phyloP scores from a whole-genome alignment of 163 green algal genomes.

The Smithsoniella earleae region DNA sequence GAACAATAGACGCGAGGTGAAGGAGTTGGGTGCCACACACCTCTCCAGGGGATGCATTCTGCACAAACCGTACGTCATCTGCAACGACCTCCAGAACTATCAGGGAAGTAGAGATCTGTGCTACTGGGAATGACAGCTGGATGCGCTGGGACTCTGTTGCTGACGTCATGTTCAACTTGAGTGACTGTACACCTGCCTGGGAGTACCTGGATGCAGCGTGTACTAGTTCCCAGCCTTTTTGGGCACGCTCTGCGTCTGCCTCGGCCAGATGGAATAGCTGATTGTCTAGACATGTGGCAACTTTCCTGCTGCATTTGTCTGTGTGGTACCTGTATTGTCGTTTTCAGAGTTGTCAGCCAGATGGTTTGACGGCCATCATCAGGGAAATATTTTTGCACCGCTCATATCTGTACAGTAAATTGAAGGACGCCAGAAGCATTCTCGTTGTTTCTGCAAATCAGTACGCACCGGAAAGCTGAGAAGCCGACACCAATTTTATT shows the following conservation, averaged over 20 bases:
- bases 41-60: constrained; percentile 2
- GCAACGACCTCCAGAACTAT: constrained; percentile 1
- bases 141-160: not conserved
- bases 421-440: no score
- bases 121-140: constrained; percentile 4
- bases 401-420: no score
- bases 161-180: not conserved
- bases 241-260: not conserved
- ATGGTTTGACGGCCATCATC: no score
- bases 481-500: constrained; percentile 29
- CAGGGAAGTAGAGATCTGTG: constrained; percentile 3
- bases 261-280: not conserved
- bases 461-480: not conserved
- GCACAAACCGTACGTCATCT: constrained; percentile 1
- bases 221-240: not conserved
- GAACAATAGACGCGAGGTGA: no score
- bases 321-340: constrained; percentile 10
- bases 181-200: constrained; percentile 2
- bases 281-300: constrained; percentile 24
- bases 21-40: no score
- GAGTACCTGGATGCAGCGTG: not conserved
- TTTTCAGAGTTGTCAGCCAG: no score
- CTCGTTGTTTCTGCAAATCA: no score
- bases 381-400: no score
- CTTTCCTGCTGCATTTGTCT: constrained; percentile 2